These are phyloP conservation scores for Candida pseudoglaebosa DNA, from an alignment of 805 yeast species.

Conservation along the genomic window DNA sequence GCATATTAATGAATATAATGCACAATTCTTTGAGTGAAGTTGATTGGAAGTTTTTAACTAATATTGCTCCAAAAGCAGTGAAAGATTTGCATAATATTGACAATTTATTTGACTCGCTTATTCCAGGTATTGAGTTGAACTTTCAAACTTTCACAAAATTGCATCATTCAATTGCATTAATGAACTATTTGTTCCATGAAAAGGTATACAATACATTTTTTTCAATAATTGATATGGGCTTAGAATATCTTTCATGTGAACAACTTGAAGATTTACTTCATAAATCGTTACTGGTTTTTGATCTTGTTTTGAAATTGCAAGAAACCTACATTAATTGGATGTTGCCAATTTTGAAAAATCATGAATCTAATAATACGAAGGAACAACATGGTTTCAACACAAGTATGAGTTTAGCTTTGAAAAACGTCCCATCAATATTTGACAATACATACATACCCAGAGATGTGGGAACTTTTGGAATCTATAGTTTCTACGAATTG, in stretches of 20 bases:
- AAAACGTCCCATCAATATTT: constrained; percentile 17
- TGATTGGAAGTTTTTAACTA: constrained; percentile 45
- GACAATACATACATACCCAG: constrained; percentile 39
- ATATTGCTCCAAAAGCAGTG: constrained; percentile 47
- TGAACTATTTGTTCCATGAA: constrained; percentile 61
- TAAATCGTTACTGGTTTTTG: constrained; percentile 40
- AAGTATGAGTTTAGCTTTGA: constrained; percentile 23
- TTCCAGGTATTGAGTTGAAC: constrained; percentile 14
- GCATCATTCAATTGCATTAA: constrained; percentile 65
- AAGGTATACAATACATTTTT: constrained; percentile 55
- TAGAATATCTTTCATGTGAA: constrained; percentile 47
- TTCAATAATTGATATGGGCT: constrained; percentile 52
- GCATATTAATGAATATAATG: constrained; percentile 49
- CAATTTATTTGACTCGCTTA: constrained; percentile 19
- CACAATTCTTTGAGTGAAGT: constrained; percentile 31
- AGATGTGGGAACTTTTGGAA: constrained; percentile 53
- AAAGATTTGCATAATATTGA: constrained; percentile 18
- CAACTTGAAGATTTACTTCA: constrained; percentile 10
- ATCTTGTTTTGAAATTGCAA: constrained; percentile 49
- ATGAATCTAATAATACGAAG: constrained; percentile 14
- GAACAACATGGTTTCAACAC: constrained; percentile 22
- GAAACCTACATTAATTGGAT: constrained; percentile 55
- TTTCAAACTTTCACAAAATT: constrained; percentile 43
- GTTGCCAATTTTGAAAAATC: constrained; percentile 46
- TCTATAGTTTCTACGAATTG: constrained; percentile 66